Percentiles rank a stretch among this genome's conserved stretches.
These are phyloP conservation scores for Hyphodiscus sp. DNA, from an alignment of 2,329 filamentous ascomycete species.

Conservation along the genomic window DNA sequence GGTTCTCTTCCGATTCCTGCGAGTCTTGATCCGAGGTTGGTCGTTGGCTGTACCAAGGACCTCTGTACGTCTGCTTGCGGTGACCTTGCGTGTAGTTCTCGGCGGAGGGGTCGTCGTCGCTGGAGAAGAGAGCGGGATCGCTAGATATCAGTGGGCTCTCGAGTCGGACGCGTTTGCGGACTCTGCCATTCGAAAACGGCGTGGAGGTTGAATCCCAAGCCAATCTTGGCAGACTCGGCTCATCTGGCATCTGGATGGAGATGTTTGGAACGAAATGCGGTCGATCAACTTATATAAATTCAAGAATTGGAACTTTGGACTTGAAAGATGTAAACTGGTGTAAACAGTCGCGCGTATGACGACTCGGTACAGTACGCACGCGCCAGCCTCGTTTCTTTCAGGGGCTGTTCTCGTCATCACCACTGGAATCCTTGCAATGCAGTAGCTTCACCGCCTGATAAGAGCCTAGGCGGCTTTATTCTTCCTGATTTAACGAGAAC, in stretches of 20 bases:
- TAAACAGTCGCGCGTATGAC: background rate
- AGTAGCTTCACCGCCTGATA: too few species aligned
- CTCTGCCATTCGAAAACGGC: constrained; percentile 12
- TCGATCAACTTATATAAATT: background rate
- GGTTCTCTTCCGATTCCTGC: background rate
- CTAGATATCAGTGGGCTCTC: constrained; percentile 10
- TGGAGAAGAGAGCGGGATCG: constrained; percentile 24
- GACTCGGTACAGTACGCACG: background rate
- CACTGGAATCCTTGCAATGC: too few species aligned
- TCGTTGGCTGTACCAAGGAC: constrained; percentile 61
- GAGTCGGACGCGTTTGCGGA: constrained; percentile 35
- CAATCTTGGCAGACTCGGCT: constrained; percentile 33
- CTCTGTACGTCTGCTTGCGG: constrained; percentile 57
- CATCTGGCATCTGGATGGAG: constrained; percentile 29
- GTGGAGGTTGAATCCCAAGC: constrained; percentile 16
- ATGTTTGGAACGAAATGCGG: background rate
- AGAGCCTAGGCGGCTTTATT: too few species aligned
- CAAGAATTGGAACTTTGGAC: background rate
- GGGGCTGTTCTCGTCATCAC: background rate
- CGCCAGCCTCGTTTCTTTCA: background rate
- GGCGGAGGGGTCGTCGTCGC: constrained; percentile 59
- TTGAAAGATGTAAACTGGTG: background rate
- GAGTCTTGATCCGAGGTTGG: constrained; percentile 29
- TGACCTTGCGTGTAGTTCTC: constrained; percentile 56
- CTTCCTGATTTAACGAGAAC: too few species aligned